A percentile compares a stretch with the other conserved stretches of the same genome.
Conservation (phyloP, 129 eudicot species). For the Dittrichia graveolens region DNA sequence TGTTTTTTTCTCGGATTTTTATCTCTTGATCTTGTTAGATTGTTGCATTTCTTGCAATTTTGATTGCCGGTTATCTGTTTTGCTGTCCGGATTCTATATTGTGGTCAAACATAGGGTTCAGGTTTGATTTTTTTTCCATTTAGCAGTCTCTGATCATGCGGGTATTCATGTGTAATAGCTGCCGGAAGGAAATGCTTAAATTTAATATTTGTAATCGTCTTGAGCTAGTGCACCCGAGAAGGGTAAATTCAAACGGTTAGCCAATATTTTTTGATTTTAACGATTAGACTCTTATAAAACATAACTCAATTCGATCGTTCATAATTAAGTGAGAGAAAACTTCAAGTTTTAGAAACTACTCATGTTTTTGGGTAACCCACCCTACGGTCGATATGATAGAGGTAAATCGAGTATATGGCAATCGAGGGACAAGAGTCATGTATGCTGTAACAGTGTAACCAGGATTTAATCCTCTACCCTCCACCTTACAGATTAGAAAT, state of each 20-base stretch:
- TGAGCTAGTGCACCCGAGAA: neutral
- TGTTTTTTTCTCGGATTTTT: neutral
- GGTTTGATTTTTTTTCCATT: neutral
- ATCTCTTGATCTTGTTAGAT: neutral
- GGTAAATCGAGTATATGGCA: no score
- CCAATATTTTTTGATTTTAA: neutral
- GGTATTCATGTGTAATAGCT: neutral
- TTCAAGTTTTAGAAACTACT: no score
- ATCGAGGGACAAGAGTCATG: no score
- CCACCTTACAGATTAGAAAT: no score
- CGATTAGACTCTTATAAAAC: neutral
- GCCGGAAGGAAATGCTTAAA: neutral
- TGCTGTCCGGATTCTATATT: conserved; percentile 1
- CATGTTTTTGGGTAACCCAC: no score
- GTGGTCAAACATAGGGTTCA: conserved; percentile 17
- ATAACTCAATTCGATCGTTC: neutral
- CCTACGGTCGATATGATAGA: no score
- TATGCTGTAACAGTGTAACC: no score
- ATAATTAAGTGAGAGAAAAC: neutral
- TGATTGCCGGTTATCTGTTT: neutral
- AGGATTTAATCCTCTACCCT: no score
- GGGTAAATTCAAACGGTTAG: neutral
- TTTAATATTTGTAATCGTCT: neutral
- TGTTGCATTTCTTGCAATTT: conserved; percentile 17
- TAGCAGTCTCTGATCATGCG: conserved; percentile 7